These are phyloP conservation scores for Trichophyton benhamiae DNA, from an alignment of 2,329 filamentous ascomycete genomes.

Conservation along the genomic window DNA sequence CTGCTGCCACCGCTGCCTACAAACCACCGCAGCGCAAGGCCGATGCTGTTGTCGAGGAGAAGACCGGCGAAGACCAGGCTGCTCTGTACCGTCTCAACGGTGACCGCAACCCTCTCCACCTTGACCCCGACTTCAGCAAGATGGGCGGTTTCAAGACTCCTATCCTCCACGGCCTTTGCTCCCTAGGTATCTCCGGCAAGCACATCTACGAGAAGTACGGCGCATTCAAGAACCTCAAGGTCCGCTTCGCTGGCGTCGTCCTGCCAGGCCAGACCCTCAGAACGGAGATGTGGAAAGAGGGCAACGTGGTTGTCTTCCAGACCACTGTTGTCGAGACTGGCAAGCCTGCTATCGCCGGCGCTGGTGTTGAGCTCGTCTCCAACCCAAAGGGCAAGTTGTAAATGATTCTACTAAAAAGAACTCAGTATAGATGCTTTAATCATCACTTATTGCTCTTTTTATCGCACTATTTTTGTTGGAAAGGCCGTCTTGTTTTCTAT, in stretches of 20 bases:
- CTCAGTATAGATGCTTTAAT: neutral
- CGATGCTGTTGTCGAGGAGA: slow-evolving; percentile 72
- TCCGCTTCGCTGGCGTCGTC: slow-evolving; percentile 76
- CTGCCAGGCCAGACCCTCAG: slow-evolving; percentile 78
- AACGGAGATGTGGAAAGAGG: slow-evolving; percentile 92
- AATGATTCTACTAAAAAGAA: neutral
- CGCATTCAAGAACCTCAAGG: slow-evolving; percentile 79
- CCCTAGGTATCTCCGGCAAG: slow-evolving; percentile 82
- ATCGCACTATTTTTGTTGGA: neutral
- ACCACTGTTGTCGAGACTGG: slow-evolving; percentile 84
- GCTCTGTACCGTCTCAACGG: slow-evolving; percentile 86
- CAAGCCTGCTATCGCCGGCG: slow-evolving; percentile 72
- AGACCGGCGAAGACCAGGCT: slow-evolving; percentile 81
- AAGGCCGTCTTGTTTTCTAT: neutral
- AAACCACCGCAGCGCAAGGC: slow-evolving; percentile 63
- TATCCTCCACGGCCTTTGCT: slow-evolving; percentile 94
- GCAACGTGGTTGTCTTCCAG: slow-evolving; percentile 69
- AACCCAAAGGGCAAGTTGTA: slow-evolving; percentile 12
- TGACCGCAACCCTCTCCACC: slow-evolving; percentile 91
- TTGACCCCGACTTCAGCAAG: slow-evolving; percentile 88
- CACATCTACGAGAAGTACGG: slow-evolving; percentile 78
- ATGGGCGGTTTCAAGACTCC: slow-evolving; percentile 88
- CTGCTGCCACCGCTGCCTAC: slow-evolving; percentile 67
- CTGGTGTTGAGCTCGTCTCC: slow-evolving; percentile 54
- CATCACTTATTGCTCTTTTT: neutral